Evolutionary conservation across 306 rosid species (phyloP).

Genomic region (Albizia julibrissin): DNA sequence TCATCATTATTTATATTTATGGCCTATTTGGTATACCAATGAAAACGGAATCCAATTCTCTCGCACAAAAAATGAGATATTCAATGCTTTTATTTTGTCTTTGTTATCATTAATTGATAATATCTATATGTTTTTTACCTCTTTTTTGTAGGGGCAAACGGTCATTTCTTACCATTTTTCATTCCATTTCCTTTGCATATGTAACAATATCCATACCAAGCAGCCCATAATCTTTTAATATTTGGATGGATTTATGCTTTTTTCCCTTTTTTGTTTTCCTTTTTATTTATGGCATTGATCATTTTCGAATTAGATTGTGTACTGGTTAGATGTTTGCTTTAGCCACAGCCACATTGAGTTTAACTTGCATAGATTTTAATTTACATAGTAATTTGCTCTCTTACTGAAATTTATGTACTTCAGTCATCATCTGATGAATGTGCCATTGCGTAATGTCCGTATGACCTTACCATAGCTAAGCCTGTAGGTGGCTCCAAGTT

Average conservation of each 20-base stretch:
- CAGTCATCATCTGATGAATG: conserved; percentile 1
- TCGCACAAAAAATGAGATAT: not conserved
- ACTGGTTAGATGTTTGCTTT: not conserved
- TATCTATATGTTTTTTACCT: not conserved
- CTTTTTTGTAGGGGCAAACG: not conserved
- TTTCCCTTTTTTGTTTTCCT: not conserved
- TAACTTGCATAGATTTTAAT: not conserved
- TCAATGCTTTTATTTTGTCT: not conserved
- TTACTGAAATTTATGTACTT: not conserved
- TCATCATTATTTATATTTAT: not conserved
- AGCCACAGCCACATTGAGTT: not conserved
- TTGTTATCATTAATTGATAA: not conserved
- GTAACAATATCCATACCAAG: not conserved
- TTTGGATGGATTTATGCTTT: not conserved
- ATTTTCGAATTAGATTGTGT: not conserved
- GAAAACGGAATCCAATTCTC: not conserved
- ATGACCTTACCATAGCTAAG: conserved; percentile 7
- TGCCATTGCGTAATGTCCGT: not conserved
- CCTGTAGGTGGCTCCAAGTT: conserved; percentile 6
- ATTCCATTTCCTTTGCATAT: not conserved
- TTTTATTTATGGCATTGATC: not conserved
- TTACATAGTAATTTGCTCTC: not conserved
- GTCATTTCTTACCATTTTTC: not conserved
- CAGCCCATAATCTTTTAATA: not conserved
- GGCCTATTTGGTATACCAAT: not conserved